Base-by-base conservation (phyloP, 176 grass and related monocot species). In the Juncus effusus region DNA sequence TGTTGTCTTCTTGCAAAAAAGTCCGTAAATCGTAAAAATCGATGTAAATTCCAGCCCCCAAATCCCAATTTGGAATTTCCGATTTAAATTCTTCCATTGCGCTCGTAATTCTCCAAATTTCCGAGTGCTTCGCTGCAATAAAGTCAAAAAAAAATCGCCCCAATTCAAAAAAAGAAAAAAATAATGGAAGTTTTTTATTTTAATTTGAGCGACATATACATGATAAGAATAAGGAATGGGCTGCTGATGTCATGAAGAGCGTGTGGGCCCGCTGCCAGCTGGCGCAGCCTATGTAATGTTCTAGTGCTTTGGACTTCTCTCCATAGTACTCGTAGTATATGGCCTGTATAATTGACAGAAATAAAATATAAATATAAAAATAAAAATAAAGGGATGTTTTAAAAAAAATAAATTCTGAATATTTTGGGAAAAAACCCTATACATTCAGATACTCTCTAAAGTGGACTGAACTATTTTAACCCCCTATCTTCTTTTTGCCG, bases 51-150 rank as follows among this genome's bases (percentile, higher is more conserved):
- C 85, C 88, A 38, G 82, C 88, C 64, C 93, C 85, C 74, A 97
- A 42, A 63, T 92, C 93, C 88, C 93, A 89, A 45, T 92, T 87
- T 79, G 87, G 79, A 69, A 97, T 97, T 92, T 92, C 77, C 73
- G 87, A 87, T 61, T 84, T 89, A 53, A 86, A 81, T 51, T 80
- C 76, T 78, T 92, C 93, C 79, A 97, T 89, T 19, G 72, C 63
- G 7, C 78, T 89, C 73, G 80, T 79, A 52, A 89, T 84, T 16
- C 86, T 80, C 85, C 85, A 97, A 47, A 97, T 89, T 74, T 97
- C 88, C 71, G 82, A 69, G 79, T 86, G 76, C 9, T 92, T 83
- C 62, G 82, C 88, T 97, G 78, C 58, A 42, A 50, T 28, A 45
- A 9, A 12, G 28, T 54, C 0, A 55, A 45, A 58, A 74, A 4